A percentile compares a stretch with the other conserved stretches of the same genome.
Evolutionary conservation across 495 filamentous ascomycete species (phyloP).

Genomic region (Hyaloscypha finlandica): DNA sequence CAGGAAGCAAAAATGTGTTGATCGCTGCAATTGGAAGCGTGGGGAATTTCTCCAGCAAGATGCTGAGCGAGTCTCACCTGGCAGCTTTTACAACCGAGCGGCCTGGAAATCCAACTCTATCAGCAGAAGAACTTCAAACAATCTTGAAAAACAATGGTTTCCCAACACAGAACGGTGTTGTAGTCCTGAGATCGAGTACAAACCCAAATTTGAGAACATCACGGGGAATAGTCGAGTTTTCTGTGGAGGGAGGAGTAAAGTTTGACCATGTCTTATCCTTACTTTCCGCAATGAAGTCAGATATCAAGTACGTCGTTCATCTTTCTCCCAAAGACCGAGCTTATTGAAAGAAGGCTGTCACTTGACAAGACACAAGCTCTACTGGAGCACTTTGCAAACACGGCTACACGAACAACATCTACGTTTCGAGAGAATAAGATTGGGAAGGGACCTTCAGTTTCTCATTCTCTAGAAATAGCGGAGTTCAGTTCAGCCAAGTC

Average conservation of each 20-base stretch:
- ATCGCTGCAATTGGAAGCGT: constrained; percentile 18
- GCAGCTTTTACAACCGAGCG: constrained; percentile 20
- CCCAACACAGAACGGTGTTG: constrained; percentile 17
- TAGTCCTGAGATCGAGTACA: constrained; percentile 15
- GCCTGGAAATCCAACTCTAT: background rate
- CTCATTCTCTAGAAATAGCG: constrained; percentile 19
- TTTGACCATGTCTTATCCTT: constrained; percentile 25
- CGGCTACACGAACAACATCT: constrained; percentile 15
- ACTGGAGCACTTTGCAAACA: constrained; percentile 23
- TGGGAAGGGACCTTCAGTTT: constrained; percentile 16
- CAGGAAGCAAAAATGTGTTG: constrained; percentile 16
- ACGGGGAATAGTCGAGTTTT: constrained; percentile 7
- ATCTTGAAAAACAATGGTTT: constrained; percentile 23
- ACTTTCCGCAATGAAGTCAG: constrained; percentile 2
- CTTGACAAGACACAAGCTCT: constrained; percentile 14
- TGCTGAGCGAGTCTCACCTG: constrained; percentile 20
- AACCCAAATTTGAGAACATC: constrained; percentile 9
- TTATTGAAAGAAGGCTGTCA: constrained; percentile 16
- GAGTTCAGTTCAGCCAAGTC: constrained; percentile 24
- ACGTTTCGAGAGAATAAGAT: constrained; percentile 20
- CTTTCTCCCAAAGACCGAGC: background rate
- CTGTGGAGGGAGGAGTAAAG: constrained; percentile 19
- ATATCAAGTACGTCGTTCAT: constrained; percentile 21
- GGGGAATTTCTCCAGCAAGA: constrained; percentile 22
- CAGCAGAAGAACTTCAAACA: constrained; percentile 12